Conservation (phyloP, 371 early-diverging fungal species). For the Circinella minor region DNA sequence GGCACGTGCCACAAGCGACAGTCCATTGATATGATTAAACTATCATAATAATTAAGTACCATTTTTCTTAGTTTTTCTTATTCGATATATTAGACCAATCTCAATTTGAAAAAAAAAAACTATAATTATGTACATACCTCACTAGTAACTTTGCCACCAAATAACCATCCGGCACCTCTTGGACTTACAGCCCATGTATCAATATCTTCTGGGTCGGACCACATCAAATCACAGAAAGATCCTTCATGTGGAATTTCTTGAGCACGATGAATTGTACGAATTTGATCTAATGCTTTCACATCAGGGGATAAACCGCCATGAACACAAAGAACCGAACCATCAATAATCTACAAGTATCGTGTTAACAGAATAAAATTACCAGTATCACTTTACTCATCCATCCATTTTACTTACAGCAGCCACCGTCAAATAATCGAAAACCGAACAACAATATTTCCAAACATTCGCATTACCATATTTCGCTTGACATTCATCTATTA, state of each 20-base stretch:
- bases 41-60: conserved; percentile 32
- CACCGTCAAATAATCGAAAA: conserved; percentile 98
- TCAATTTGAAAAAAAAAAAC: too few relatives aligned
- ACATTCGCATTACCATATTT: conserved; percentile 99
- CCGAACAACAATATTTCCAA: conserved; percentile 98
- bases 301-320: conserved; percentile 99
- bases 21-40: conserved; percentile 97
- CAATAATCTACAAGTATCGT: conserved; percentile 40
- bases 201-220: conserved; percentile 96
- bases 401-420: conserved; percentile 83
- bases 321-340: conserved; percentile 89
- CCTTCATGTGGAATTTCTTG: conserved; percentile 99
- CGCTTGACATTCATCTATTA: conserved; percentile 94
- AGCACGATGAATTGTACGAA: conserved; percentile 94
- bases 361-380: too few relatives aligned
- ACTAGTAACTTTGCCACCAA: conserved; percentile 96
- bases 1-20: conserved; percentile 97
- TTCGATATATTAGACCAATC: too few relatives aligned
- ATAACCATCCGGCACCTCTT: conserved; percentile 98
- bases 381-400: too few relatives aligned
- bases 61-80: too few relatives aligned
- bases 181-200: conserved; percentile 99
- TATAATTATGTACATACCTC: conserved; percentile 59
- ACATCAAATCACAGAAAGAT: conserved; percentile 95
- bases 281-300: conserved; percentile 96